Percentiles rank a stretch among this genome's conserved stretches.
These are phyloP conservation scores for Talaromyces wortmannii DNA, from an alignment of 495 filamentous ascomycete species.

Conservation along the genomic window DNA sequence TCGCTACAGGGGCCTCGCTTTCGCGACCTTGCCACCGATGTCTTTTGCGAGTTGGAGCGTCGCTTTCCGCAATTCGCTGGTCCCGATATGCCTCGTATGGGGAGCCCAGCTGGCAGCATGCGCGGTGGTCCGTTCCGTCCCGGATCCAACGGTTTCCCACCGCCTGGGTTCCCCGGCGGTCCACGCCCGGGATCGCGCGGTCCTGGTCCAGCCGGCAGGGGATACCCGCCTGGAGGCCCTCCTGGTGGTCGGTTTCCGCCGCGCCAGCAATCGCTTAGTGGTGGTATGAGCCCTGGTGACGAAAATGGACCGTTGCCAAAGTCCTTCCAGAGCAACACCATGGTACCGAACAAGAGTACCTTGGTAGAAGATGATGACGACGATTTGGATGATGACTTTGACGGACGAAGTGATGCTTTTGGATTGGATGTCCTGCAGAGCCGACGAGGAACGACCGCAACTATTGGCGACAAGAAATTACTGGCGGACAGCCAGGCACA, in stretches of 20 bases:
- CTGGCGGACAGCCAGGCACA: constrained; percentile 73
- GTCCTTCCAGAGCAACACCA: constrained; percentile 90
- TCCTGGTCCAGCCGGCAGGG: constrained; percentile 20
- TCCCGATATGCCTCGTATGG: constrained; percentile 57
- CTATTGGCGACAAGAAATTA: constrained; percentile 56
- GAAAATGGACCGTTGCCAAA: constrained; percentile 65
- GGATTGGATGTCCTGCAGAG: constrained; percentile 48
- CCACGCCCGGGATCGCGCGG: constrained; percentile 36
- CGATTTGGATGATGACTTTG: constrained; percentile 53
- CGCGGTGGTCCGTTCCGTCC: constrained; percentile 40
- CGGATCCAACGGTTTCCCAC: constrained; percentile 28
- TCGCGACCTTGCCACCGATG: constrained; percentile 87
- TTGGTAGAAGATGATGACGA: constrained; percentile 97
- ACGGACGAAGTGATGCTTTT: constrained; percentile 60
- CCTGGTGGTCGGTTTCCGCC: constrained; percentile 29
- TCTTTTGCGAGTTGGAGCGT: constrained; percentile 88
- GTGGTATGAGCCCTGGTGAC: constrained; percentile 17
- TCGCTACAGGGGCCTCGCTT: constrained; percentile 80
- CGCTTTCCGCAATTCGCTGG: constrained; percentile 76
- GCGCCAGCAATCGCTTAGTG: constrained; percentile 39
- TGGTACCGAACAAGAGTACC: constrained; percentile 95
- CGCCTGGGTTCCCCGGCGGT: constrained; percentile 33
- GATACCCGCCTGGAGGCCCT: constrained; percentile 36
- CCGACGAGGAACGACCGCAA: constrained; percentile 47
- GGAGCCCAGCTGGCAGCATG: constrained; percentile 58